These are phyloP conservation scores for Telfairia occidentalis DNA, from an alignment of 331 rosid species.

Conservation along the genomic window DNA sequence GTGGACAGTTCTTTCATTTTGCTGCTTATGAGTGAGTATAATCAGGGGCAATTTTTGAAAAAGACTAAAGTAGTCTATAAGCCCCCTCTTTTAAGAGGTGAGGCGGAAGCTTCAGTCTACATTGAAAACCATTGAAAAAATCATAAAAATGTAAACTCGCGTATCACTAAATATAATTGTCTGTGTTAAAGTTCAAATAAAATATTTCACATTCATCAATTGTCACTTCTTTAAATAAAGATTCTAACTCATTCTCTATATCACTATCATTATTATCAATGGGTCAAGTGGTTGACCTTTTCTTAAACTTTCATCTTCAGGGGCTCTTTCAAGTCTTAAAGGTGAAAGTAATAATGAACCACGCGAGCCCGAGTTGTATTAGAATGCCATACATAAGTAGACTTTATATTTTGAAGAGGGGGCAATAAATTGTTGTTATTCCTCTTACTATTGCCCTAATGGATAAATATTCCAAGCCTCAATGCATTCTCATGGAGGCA, in stretches of 20 bases:
- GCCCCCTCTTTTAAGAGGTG: background rate
- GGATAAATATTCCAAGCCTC: background rate
- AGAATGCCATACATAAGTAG: background rate
- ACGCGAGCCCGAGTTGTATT: background rate
- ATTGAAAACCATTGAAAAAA: background rate
- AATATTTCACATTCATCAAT: background rate
- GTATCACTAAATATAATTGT: background rate
- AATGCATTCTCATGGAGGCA: background rate
- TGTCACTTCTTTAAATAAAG: background rate
- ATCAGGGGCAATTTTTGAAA: background rate
- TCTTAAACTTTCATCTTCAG: background rate
- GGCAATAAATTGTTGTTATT: background rate
- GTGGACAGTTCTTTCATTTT: background rate
- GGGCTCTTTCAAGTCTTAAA: background rate
- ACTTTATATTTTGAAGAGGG: background rate
- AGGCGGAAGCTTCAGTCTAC: background rate
- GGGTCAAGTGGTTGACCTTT: background rate
- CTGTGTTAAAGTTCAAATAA: background rate
- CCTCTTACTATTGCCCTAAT: background rate
- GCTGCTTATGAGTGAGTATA: background rate
- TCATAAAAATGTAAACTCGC: background rate
- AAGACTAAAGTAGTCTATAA: background rate
- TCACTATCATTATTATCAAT: background rate
- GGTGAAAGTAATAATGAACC: background rate
- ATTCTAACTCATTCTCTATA: background rate